Conservation (phyloP, 1,284 basidiomycete genomes). For the Ustilago nuda region DNA sequence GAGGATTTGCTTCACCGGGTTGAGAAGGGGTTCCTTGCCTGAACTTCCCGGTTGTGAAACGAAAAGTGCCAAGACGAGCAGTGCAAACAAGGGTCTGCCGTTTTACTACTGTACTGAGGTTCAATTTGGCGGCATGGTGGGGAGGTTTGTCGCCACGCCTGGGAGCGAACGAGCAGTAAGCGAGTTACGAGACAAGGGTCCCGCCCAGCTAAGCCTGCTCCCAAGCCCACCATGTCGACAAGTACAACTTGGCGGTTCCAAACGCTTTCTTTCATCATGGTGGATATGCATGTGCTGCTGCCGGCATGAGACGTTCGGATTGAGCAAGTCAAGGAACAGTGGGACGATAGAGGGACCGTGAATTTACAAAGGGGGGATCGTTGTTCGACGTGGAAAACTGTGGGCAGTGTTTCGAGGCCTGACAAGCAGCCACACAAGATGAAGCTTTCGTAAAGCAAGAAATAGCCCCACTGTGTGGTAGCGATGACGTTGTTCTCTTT, state of each 20-base stretch:
- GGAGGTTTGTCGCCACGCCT: not conserved
- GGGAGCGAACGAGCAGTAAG: not conserved
- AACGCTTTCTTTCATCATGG: not conserved
- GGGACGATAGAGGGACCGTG: not conserved
- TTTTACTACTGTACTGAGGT: not conserved
- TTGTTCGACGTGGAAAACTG: constrained; percentile 1
- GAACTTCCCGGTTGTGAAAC: constrained; percentile 6
- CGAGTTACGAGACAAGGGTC: not conserved
- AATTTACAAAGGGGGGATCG: not conserved
- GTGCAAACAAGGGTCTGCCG: constrained; percentile 2
- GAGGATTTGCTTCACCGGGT: too few relatives aligned
- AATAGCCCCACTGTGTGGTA: not conserved
- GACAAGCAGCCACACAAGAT: not conserved
- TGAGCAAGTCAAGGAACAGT: not conserved
- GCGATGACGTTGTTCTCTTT: not conserved
- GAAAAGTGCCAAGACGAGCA: constrained; percentile 12
- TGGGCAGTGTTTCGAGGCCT: not conserved
- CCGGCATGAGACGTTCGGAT: not conserved
- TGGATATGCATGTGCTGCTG: not conserved
- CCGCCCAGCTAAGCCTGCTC: not conserved
- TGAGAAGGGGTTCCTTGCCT: too few relatives aligned
- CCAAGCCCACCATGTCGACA: constrained; percentile 1
- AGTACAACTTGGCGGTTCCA: constrained; percentile 3
- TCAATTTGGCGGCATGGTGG: not conserved
- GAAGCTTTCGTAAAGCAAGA: too few relatives aligned